These are phyloP conservation scores for Xerocomellus chrysenteron DNA, from an alignment of 768 basidiomycete genomes.

Conservation along the genomic window DNA sequence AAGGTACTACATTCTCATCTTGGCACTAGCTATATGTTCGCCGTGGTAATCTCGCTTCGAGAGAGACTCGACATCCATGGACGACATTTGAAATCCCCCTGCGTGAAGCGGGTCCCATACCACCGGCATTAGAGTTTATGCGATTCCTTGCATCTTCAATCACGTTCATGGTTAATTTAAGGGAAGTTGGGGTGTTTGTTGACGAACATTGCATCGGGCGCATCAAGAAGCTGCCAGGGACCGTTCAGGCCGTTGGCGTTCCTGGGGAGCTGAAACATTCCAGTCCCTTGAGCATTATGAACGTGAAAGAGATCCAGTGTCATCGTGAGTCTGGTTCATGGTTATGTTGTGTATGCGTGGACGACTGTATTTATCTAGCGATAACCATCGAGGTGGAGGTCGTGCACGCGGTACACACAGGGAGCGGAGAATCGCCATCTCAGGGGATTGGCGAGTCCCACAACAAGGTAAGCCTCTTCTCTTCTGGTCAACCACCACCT, in stretches of 20 bases:
- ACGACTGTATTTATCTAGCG: constrained; percentile 36
- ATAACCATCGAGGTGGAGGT: constrained; percentile 78
- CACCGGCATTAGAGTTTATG: constrained; percentile 76
- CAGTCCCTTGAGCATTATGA: constrained; percentile 65
- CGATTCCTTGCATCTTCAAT: constrained; percentile 92
- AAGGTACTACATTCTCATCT: background rate
- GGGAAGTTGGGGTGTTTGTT: constrained; percentile 73
- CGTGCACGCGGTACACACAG: too few relatives aligned
- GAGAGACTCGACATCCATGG: constrained; percentile 46
- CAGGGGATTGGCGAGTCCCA: constrained; percentile 32
- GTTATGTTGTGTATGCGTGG: too few relatives aligned
- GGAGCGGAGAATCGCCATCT: too few relatives aligned
- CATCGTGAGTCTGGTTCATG: constrained; percentile 16
- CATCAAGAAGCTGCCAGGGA: constrained; percentile 57
- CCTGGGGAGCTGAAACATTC: constrained; percentile 53
- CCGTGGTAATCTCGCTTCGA: background rate
- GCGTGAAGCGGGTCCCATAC: constrained; percentile 73
- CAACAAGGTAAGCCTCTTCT: background rate
- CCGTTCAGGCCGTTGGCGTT: constrained; percentile 45
- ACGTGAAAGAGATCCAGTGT: constrained; percentile 50
- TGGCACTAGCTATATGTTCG: background rate
- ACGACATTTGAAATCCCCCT: constrained; percentile 85
- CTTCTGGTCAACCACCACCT: background rate
- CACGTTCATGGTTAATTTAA: constrained; percentile 83
- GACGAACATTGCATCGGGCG: constrained; percentile 67